A percentile compares a stretch with the other conserved stretches of the same genome.
phyloP scores from a whole-genome alignment of 208 protist genomes.

The Crithidia bombi region DNA sequence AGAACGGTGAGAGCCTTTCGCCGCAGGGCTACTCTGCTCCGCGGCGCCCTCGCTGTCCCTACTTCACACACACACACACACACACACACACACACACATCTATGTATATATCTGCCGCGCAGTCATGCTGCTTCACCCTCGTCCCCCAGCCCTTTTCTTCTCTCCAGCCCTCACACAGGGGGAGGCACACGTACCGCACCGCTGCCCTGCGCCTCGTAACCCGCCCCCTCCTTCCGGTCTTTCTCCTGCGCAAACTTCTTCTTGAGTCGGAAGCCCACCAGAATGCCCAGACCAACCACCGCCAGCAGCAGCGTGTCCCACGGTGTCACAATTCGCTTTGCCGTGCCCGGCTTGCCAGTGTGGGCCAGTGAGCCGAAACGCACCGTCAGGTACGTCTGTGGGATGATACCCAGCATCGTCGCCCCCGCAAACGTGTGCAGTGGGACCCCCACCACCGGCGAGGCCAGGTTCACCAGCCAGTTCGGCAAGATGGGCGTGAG shows the following conservation, averaged over 20 bases:
- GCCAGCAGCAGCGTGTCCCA: constrained; percentile 77
- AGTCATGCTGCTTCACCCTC: too few species aligned
- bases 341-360: constrained; percentile 21
- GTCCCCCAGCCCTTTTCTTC: background rate
- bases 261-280: constrained; percentile 43
- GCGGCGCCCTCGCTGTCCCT: too few species aligned
- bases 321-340: constrained; percentile 53
- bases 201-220: background rate
- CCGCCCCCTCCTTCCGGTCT: constrained; percentile 10
- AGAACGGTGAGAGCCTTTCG: too few species aligned
- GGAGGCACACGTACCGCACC: constrained; percentile 12
- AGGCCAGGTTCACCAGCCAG: constrained; percentile 93
- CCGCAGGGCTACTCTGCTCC: too few species aligned
- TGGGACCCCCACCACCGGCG: constrained; percentile 80
- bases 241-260: constrained; percentile 36
- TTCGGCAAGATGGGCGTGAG: constrained; percentile 93
- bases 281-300: constrained; percentile 45
- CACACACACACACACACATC: too few species aligned
- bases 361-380: constrained; percentile 66
- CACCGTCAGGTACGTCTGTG: constrained; percentile 91
- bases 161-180: constrained; percentile 5
- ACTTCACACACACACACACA: too few species aligned
- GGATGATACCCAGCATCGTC: constrained; percentile 87
- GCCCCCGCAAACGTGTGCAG: constrained; percentile 70
- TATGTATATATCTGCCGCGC: too few species aligned